Percentiles rank a stretch among this genome's conserved stretches.
Evolutionary conservation across 2,329 filamentous ascomycete genomes (phyloP).

Genomic region (Clarireedia hainanense): DNA sequence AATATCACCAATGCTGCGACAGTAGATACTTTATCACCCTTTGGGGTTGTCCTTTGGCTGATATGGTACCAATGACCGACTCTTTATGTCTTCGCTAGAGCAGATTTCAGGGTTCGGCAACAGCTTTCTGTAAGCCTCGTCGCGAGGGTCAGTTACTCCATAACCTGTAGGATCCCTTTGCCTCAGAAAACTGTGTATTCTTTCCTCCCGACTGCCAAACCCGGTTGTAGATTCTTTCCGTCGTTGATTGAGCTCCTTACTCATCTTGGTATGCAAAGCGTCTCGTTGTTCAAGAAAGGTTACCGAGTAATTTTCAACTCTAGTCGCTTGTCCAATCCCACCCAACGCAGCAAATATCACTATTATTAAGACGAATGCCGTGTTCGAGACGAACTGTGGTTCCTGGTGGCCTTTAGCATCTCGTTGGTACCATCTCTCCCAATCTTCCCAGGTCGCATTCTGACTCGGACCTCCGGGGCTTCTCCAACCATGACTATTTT

Average conservation of each 20-base stretch:
- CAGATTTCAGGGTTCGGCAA: constrained; percentile 39
- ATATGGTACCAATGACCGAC: constrained; percentile 13
- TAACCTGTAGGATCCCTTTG: constrained; percentile 49
- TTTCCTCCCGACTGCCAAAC: constrained; percentile 48
- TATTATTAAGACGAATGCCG: constrained; percentile 67
- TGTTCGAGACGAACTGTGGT: constrained; percentile 66
- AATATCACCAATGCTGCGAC: background rate
- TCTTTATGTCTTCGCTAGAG: constrained; percentile 33
- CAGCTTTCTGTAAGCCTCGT: constrained; percentile 38
- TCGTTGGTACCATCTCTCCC: constrained; percentile 70
- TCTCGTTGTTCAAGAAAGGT: constrained; percentile 59
- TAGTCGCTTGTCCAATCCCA: constrained; percentile 62
- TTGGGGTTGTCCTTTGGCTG: constrained; percentile 7
- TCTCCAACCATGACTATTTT: constrained; percentile 20
- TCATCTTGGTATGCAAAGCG: constrained; percentile 57
- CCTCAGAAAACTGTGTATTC: constrained; percentile 71
- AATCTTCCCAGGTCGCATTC: constrained; percentile 98
- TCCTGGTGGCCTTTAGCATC: constrained; percentile 40
- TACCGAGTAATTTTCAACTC: constrained; percentile 55
- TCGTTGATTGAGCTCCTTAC: constrained; percentile 50
- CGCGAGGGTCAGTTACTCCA: constrained; percentile 24
- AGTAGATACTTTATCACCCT: background rate
- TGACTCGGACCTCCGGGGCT: constrained; percentile 39
- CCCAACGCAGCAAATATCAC: constrained; percentile 61
- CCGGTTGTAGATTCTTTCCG: constrained; percentile 45